Base-by-base conservation (phyloP, 2,329 filamentous ascomycete species). In the Aspergillus neotritici region DNA sequence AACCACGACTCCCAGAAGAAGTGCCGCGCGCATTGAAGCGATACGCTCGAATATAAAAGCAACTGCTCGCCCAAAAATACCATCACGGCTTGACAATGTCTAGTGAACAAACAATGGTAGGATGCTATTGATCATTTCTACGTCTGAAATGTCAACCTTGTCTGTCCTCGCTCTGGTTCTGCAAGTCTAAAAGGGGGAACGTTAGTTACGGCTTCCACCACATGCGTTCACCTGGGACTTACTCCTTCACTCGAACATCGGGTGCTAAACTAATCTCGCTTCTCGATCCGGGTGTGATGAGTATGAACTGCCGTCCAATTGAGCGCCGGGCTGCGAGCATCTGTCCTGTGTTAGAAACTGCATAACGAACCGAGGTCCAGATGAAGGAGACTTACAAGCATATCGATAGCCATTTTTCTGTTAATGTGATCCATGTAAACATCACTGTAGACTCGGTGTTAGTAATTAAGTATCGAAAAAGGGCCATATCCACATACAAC, bases 361-460 rank as follows among this genome's bases (percentile, higher is more conserved):
- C 15, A 35, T 28, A 31, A 39, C 5, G 28, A 30, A 7, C 15
- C 6, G 7, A 37, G 14, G 12, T n/a, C 11, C n/a, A 25, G 11
- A 15, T n/a, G 33, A 21, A 45, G 29, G 38, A 21, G 38, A 76
- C 82, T 72, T 71, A 88, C 85, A 66, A 98, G 86, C 84, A 98
- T 88, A 50, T 86, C 86, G 56, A 94, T 95, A 62, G 87, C 94
- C 55, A 94, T 86, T 43, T 86, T 87, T 48, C 93, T 82, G 66
- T 98, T 98, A 46, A 97, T 87, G 54, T 85, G 88, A 67, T 98
- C 93, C 93, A 98, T 98, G 74, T 96, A 98, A 28, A 98, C 93
- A 63, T 98, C 93, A 61, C 74, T 78, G 47, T 17, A 9, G 4
- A 17, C 34, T 21, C 34, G 44, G 35, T 28, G 40, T 63, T 53